These are phyloP conservation scores for Mallotus japonicus DNA, from an alignment of 441 rosid species.

Conservation along the genomic window DNA sequence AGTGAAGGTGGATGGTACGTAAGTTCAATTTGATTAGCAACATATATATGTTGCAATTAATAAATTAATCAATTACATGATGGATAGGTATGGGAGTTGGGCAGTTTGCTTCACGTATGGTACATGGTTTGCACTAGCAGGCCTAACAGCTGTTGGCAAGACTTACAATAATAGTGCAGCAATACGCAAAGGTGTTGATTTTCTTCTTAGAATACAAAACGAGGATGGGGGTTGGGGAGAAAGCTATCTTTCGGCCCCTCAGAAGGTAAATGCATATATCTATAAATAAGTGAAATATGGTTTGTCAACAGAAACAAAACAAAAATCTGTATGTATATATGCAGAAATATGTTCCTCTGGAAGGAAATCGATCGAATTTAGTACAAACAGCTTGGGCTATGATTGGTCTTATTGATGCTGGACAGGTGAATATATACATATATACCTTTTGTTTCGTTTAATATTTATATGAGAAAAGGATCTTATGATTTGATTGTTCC, in stretches of 20 bases:
- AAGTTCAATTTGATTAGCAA: not conserved
- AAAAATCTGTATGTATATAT: not conserved
- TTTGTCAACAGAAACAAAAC: no score
- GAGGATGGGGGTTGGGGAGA: constrained; percentile 64
- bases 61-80: not conserved
- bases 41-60: not conserved
- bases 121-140: constrained; percentile 45
- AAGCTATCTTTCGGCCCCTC: constrained; percentile 36
- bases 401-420: constrained; percentile 54
- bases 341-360: constrained; percentile 41
- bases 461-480: not conserved
- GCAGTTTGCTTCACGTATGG: constrained; percentile 52
- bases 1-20: constrained; percentile 56
- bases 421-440: constrained; percentile 39
- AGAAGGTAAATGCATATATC: not conserved
- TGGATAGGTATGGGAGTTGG: constrained; percentile 42
- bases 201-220: constrained; percentile 36
- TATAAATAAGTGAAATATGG: not conserved
- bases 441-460: no score
- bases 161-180: constrained; percentile 32
- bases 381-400: constrained; percentile 66
- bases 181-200: constrained; percentile 37
- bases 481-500: not conserved
- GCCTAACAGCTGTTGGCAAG: constrained; percentile 42
- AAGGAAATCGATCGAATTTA: constrained; percentile 43